Evolutionary conservation across 176 grass and related monocot genomes (phyloP), one percentile per base, ranked within the genome.

Genomic region (Oryza rufipogon): DNA sequence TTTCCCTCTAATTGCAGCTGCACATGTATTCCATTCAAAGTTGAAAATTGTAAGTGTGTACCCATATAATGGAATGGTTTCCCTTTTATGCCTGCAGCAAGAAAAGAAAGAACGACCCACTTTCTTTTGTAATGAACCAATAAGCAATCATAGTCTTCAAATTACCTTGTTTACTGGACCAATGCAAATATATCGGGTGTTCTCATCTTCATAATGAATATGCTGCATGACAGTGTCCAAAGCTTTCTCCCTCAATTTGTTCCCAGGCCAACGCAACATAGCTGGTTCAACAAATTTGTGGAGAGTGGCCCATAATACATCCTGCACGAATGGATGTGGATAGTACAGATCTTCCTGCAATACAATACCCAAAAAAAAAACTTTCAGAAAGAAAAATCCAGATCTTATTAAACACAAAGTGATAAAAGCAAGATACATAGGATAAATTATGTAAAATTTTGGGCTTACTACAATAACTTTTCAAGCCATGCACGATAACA

Each of bases 201-300:
- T 99, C 71, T 94, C 96, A 89, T 99, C 96, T 85, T 99, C 96
- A 86, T 99, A 99, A 83, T 96, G 96, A 88, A 99, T 85, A 76
- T 99, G 96, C 64, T 96, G 77, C 60, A 99, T 99, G 46, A 78
- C 89, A 82, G 79, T 87, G 71, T 87, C 66, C 76, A 98, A 48
- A 90, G 96, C 71, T 83, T 91, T 96, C 73, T 96, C 88, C 73
- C 93, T 91, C 77, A 99, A 71, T 89, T 88, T 96, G 84, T 60
- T 88, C 63, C 96, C 93, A 80, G 96, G 96, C 91, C 91, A 95
- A 77, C 86, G 86, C 87, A 92, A 70, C 74, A 98, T 81, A 91
- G 94, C 78, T 61, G 96, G 96, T 73, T 98, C 96, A 26, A 98
- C 93, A 77, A 96, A 80, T 81, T 98, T 98, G 79, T 98, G 91